Evolutionary conservation across 179 eudicot genomes (phyloP).

Genomic region (Nepenthes alata): DNA sequence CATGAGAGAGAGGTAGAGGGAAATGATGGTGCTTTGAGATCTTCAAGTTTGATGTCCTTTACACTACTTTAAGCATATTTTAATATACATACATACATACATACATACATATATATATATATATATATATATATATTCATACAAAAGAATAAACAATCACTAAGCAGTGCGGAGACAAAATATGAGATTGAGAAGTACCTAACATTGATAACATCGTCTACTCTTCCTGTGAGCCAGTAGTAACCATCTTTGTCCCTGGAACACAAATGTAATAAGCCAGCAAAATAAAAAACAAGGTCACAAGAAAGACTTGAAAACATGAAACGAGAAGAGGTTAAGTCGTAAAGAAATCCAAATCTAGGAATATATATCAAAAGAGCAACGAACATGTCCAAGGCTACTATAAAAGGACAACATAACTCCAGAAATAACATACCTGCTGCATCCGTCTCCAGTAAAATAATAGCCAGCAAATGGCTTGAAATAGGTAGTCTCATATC

Average conservation of each 20-base stretch:
- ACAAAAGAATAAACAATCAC: no score
- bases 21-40: background rate
- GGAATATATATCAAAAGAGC: background rate
- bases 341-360: background rate
- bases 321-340: background rate
- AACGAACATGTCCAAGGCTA: background rate
- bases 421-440: conserved; percentile 35
- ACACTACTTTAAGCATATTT: no score
- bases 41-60: no score
- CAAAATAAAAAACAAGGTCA: background rate
- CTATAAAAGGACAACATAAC: no score
- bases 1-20: background rate
- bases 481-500: conserved; percentile 96
- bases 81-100: no score
- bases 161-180: no score
- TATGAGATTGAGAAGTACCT: conserved; percentile 34
- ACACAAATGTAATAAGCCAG: conserved; percentile 2
- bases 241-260: conserved; percentile 95
- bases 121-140: no score
- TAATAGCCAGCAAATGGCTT: conserved; percentile 95
- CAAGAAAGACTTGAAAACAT: background rate
- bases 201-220: conserved; percentile 95
- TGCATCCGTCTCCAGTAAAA: conserved; percentile 94
- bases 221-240: conserved; percentile 98
- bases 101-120: no score